Percentiles rank a stretch among this genome's conserved stretches.
These are phyloP conservation scores for Phytophthora fragariaefolia DNA, from an alignment of 352 stramenopile genomes.

Conservation along the genomic window DNA sequence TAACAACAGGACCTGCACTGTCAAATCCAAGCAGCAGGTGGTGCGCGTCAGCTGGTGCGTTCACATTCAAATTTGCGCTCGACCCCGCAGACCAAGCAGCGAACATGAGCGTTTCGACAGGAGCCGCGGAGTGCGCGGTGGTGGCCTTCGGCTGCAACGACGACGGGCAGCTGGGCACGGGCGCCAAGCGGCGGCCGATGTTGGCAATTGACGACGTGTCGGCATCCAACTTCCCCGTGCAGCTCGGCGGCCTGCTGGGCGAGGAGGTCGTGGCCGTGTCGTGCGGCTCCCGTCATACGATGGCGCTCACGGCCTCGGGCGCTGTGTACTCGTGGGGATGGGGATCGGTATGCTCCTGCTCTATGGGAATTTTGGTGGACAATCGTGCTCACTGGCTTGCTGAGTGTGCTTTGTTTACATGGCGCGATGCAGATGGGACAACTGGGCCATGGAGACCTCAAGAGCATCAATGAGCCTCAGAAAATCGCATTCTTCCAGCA, in stretches of 20 bases:
- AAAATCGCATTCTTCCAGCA: conserved; percentile 72
- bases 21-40: conserved; percentile 16
- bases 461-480: conserved; percentile 67
- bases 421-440: conserved; percentile 70
- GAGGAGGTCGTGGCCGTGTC: conserved; percentile 74
- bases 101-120: conserved; percentile 26
- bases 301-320: conserved; percentile 72
- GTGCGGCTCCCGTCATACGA: conserved; percentile 83
- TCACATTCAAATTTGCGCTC: conserved; percentile 14
- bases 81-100: not conserved
- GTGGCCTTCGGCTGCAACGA: conserved; percentile 87
- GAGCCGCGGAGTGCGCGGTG: conserved; percentile 45
- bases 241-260: conserved; percentile 52
- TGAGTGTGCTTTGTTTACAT: conserved; percentile 12
- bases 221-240: conserved; percentile 76
- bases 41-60: not conserved
- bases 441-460: conserved; percentile 77
- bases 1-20: too few relatives aligned
- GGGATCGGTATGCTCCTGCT: conserved; percentile 62
- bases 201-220: conserved; percentile 76
- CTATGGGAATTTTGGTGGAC: not conserved
- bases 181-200: conserved; percentile 59
- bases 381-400: conserved; percentile 6
- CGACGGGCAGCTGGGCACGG: conserved; percentile 80
- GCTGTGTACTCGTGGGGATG: conserved; percentile 82